Conservation (phyloP, 78 protist species). For the Planoprotostelium fungivorum region DNA sequence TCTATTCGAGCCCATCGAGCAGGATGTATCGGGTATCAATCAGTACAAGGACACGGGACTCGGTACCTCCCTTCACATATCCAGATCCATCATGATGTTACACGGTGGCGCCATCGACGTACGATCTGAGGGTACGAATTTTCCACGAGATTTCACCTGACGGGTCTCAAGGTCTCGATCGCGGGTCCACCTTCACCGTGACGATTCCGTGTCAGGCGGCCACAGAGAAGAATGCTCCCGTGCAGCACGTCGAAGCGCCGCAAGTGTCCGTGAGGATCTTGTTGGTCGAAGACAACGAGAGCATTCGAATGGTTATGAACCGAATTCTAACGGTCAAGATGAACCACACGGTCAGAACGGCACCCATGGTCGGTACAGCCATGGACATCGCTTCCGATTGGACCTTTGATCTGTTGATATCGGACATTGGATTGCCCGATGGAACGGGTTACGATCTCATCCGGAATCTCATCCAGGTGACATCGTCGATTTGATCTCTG, state of each 20-base stretch:
- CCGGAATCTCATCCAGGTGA: not conserved
- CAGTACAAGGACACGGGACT: not conserved
- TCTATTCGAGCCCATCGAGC: not conserved
- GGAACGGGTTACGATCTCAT: not conserved
- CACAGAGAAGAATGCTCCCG: too few species aligned
- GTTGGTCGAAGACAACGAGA: not conserved
- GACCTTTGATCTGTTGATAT: not conserved
- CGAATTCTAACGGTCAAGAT: not conserved
- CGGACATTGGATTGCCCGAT: not conserved
- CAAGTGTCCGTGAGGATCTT: not conserved
- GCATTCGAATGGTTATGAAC: not conserved
- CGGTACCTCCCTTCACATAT: not conserved
- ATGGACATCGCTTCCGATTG: not conserved
- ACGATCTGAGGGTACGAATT: not conserved
- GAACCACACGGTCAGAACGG: not conserved
- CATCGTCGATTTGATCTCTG: too few species aligned
- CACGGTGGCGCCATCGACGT: not conserved
- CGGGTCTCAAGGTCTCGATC: too few species aligned
- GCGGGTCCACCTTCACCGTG: too few species aligned
- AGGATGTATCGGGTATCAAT: not conserved
- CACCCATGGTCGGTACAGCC: not conserved
- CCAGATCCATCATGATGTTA: not conserved
- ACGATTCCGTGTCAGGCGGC: too few species aligned
- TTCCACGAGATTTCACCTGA: not conserved
- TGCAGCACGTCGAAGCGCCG: too few species aligned